Base-by-base conservation (phyloP, 331 rosid genomes). In the Saraca asoca region DNA sequence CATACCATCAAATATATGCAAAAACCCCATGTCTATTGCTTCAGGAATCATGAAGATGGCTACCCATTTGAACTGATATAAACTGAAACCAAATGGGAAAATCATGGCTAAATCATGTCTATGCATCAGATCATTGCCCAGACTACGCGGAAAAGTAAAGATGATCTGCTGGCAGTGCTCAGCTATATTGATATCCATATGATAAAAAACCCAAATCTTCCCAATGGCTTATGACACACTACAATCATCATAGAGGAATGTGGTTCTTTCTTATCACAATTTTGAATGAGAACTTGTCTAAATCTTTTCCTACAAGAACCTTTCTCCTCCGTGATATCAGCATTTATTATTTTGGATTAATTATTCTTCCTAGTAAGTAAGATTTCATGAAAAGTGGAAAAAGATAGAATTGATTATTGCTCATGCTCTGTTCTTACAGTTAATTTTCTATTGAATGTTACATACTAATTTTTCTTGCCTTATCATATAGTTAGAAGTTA, bases 121-220 rank as follows among this genome's bases (percentile, higher is more conserved):
- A 43, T 33, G 19, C 13, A 62, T 12, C 61, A 11, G 17, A 62
- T 18, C 60, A 63, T 38, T 49, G 10, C 12, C 37, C 13, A 35
- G 15, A 61, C 14, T 43, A 57, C 51, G n/a, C 7, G 34, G 12
- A 15, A 10, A 8, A 13, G 18, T 15, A 18, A 58, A 10, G 34
- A 38, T 53, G 48, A 61, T 51, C 34, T 18, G 16, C 15, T 35
- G 52, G 59, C 38, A 24, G 44, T 15, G n/a, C n/a, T 75, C 45
- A 68, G 15, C 53, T 43, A 61, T 51, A 53, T 14, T 45, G 18
- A 44, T 18, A 44, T 52, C 52, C 42, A 44, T 29, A 68, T 52
- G 19, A 58, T 57, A 74, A 42, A 42, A 17, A 10, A 5, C 11
- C 15, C 42, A 44, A 61, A 8, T 37, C 19, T 53, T 60, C 46